Conservation (phyloP, 345 rosid genomes). For the Cardamine occulta region DNA sequence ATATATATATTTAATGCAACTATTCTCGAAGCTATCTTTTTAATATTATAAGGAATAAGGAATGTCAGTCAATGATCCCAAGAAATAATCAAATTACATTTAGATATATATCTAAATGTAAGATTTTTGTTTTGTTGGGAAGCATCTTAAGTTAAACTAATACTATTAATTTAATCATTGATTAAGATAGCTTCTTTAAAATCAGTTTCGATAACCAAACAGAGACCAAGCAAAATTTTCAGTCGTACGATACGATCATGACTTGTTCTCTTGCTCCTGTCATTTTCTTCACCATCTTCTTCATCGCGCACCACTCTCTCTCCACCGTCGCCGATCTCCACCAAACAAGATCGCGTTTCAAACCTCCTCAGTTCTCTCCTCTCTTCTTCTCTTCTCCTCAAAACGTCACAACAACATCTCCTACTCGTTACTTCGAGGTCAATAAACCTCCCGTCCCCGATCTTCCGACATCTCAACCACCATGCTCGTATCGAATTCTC, state of each 20-base stretch:
- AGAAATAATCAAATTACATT: background rate
- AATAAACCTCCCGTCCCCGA: slow-evolving; percentile 53
- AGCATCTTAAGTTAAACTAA: background rate
- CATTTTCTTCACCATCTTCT: slow-evolving; percentile 42
- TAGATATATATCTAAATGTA: background rate
- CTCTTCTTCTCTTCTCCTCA: slow-evolving; percentile 27
- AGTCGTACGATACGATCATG: slow-evolving; percentile 40
- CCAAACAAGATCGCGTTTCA: slow-evolving; percentile 44
- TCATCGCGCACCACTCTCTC: slow-evolving; percentile 40
- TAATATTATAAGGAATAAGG: background rate
- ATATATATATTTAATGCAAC: background rate
- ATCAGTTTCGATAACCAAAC: slow-evolving; percentile 25
- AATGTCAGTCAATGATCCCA: background rate
- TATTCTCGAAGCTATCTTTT: background rate
- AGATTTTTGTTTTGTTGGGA: background rate
- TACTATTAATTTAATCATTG: background rate
- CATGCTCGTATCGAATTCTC: slow-evolving; percentile 63
- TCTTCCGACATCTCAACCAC: slow-evolving; percentile 46
- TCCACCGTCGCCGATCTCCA: slow-evolving; percentile 50
- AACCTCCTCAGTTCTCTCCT: slow-evolving; percentile 44
- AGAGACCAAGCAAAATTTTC: background rate
- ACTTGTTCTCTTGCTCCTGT: slow-evolving; percentile 45
- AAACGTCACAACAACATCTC: slow-evolving; percentile 44
- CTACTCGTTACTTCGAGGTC: slow-evolving; percentile 78
- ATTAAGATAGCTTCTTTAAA: background rate